phyloP scores from a whole-genome alignment of 2,329 filamentous ascomycete genomes.

The Tolypocladium tropicale region DNA sequence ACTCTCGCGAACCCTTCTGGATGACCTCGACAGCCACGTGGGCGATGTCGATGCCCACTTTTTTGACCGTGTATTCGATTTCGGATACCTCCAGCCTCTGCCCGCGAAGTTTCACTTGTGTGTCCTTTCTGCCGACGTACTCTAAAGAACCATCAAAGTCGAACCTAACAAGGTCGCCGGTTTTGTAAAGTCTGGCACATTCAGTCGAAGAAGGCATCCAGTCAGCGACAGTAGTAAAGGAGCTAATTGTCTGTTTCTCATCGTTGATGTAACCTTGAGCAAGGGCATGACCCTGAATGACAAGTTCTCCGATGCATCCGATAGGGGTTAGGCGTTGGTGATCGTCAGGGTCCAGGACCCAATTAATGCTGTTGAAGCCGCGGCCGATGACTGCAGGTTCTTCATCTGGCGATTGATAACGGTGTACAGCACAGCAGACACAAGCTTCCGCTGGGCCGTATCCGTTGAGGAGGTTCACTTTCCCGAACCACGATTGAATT shows the following conservation, averaged over 20 bases:
- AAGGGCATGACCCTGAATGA: conserved; percentile 15
- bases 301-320: conserved; percentile 13
- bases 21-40: neutral
- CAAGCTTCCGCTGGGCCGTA: neutral
- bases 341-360: conserved; percentile 10
- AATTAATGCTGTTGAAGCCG: conserved; percentile 6
- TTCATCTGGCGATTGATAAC: neutral
- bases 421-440: neutral
- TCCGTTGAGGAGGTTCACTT: neutral
- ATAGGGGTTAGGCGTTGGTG: conserved; percentile 8
- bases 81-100: conserved; percentile 38
- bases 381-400: conserved; percentile 4
- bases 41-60: neutral
- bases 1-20: neutral
- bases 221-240: conserved; percentile 32
- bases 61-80: conserved; percentile 8
- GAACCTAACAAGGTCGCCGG: conserved; percentile 36
- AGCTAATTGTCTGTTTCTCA: conserved; percentile 2
- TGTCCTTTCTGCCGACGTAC: conserved; percentile 42
- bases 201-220: conserved; percentile 9
- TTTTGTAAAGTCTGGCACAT: conserved; percentile 25
- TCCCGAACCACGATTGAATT: no score
- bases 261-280: conserved; percentile 12
- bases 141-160: conserved; percentile 26
- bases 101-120: conserved; percentile 48